Evolutionary conservation across 805 yeast species (phyloP).

Genomic region (Kluyveromyces starmeri): DNA sequence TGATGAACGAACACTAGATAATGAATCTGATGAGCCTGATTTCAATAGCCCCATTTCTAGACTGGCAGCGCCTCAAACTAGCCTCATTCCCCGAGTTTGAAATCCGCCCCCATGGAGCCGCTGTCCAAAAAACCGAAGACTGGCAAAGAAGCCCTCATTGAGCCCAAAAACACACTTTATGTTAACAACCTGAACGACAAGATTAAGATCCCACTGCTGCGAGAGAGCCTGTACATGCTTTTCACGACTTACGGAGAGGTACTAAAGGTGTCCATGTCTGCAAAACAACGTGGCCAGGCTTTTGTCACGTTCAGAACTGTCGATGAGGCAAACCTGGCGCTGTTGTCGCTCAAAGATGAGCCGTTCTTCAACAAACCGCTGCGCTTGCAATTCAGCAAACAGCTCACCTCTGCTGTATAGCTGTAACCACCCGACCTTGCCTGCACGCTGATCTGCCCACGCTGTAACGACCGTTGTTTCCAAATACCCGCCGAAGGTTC

Average conservation of each 20-base stretch:
- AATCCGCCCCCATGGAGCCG: too few species aligned
- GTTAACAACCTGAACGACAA: constrained; percentile 52
- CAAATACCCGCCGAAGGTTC: too few species aligned
- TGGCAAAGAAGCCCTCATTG: background rate
- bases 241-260: constrained; percentile 62
- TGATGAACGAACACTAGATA: background rate
- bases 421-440: too few species aligned
- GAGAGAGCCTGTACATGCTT: constrained; percentile 46
- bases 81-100: too few species aligned
- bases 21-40: background rate
- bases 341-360: constrained; percentile 38
- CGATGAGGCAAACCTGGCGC: constrained; percentile 44
- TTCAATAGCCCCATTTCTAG: too few species aligned
- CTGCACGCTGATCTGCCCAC: too few species aligned
- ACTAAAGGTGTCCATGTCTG: constrained; percentile 38
- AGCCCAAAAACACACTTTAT: constrained; percentile 43
- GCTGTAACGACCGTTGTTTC: too few species aligned
- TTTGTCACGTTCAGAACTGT: constrained; percentile 44
- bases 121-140: constrained; percentile 11
- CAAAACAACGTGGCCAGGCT: constrained; percentile 56
- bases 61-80: too few species aligned
- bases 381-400: constrained; percentile 35
- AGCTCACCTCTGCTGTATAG: constrained; percentile 10
- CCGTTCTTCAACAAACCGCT: constrained; percentile 46
- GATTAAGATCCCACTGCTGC: constrained; percentile 35